Conservation (phyloP, 2,329 filamentous ascomycete species). For the Elsinoe fawcettii region DNA sequence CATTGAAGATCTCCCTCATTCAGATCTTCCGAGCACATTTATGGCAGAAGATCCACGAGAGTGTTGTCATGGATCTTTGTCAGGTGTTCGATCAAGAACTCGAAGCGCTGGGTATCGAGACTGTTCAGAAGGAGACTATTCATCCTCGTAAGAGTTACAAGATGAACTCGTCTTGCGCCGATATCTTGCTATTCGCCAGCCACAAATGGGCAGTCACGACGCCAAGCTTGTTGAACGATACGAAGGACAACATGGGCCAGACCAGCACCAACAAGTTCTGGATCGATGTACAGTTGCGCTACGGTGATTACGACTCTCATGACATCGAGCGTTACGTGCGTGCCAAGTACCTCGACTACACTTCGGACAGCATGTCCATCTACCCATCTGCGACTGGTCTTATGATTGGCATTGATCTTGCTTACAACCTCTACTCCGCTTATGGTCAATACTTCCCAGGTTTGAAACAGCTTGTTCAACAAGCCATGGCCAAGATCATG, state of each 20-base stretch:
- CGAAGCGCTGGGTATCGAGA: slow-evolving; percentile 91
- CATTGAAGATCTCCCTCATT: slow-evolving; percentile 93
- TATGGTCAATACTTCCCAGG: slow-evolving; percentile 99
- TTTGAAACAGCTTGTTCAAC: slow-evolving; percentile 87
- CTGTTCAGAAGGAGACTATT: slow-evolving; percentile 97
- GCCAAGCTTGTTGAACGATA: slow-evolving; percentile 89
- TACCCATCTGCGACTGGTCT: slow-evolving; percentile 94
- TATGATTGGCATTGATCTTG: slow-evolving; percentile 96
- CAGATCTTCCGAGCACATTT: slow-evolving; percentile 99
- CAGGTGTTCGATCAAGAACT: slow-evolving; percentile 98
- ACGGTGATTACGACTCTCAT: slow-evolving; percentile 97
- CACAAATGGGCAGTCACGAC: slow-evolving; percentile 98
- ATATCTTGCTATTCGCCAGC: slow-evolving; percentile 91
- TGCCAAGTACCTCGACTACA: slow-evolving; percentile 98
- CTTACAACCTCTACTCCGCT: slow-evolving; percentile 96
- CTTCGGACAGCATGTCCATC: slow-evolving; percentile 96
- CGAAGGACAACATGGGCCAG: slow-evolving; percentile 87
- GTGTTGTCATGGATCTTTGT: slow-evolving; percentile 96
- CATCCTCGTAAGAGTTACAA: slow-evolving; percentile 99
- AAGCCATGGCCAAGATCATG: slow-evolving; percentile 99
- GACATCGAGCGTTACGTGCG: slow-evolving; percentile 97
- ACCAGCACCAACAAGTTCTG: slow-evolving; percentile 99
- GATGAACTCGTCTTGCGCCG: slow-evolving; percentile 99
- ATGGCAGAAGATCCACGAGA: slow-evolving; percentile 99
- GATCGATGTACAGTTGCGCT: slow-evolving; percentile 92